phyloP scores from a whole-genome alignment of 1,284 basidiomycete genomes.

The Rhodofomes roseus region DNA sequence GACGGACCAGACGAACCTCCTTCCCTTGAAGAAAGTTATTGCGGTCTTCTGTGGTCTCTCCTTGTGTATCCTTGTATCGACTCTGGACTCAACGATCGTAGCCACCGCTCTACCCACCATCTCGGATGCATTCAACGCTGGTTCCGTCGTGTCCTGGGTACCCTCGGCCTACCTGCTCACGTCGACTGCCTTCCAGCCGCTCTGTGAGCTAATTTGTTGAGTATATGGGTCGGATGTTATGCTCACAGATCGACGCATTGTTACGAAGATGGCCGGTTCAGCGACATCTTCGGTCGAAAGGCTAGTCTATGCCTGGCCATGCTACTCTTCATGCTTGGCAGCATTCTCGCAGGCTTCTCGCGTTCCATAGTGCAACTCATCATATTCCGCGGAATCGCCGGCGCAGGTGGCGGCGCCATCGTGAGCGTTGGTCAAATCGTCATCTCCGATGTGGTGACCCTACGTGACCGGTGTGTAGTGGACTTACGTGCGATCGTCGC shows the following conservation, averaged over 20 bases:
- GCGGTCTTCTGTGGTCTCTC: conserved; percentile 60
- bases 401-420: conserved; percentile 67
- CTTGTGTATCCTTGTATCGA: conserved; percentile 53
- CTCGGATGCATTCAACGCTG: conserved; percentile 63
- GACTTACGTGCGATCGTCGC: too few species aligned
- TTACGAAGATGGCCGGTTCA: conserved; percentile 60
- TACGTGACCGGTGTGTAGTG: conserved; percentile 47
- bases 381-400: conserved; percentile 65
- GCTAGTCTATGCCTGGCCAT: conserved; percentile 55
- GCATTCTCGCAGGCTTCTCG: conserved; percentile 56
- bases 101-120: conserved; percentile 71
- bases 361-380: conserved; percentile 69
- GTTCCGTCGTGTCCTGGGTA: conserved; percentile 68
- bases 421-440: conserved; percentile 64
- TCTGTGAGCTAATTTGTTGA: conserved; percentile 27
- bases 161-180: conserved; percentile 64
- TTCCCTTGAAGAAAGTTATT: conserved; percentile 65
- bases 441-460: conserved; percentile 60
- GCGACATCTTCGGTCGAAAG: conserved; percentile 77
- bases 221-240: too few species aligned
- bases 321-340: conserved; percentile 60
- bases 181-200: conserved; percentile 59
- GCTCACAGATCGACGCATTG: too few species aligned
- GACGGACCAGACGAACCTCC: conserved; percentile 75
- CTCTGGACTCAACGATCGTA: conserved; percentile 63